A percentile compares a stretch with the other conserved stretches of the same genome.
phyloP scores from a whole-genome alignment of 73 alveolate genomes.

The Durusdinium trenchii region DNA sequence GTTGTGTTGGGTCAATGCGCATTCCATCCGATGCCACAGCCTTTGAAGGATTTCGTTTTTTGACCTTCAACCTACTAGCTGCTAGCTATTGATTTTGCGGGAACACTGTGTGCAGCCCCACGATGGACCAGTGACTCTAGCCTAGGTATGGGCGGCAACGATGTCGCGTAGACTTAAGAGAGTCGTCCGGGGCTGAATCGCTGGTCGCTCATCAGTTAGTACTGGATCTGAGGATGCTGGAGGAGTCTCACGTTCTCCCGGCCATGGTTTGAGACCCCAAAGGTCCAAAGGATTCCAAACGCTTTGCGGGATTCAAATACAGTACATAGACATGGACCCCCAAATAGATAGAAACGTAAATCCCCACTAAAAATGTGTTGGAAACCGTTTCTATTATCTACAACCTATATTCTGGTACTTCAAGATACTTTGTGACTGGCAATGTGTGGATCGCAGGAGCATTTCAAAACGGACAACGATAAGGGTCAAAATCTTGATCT shows the following conservation, averaged over 20 bases:
- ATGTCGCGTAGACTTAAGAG: conserved; percentile 60
- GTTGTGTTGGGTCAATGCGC: background rate
- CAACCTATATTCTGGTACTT: background rate
- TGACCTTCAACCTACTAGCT: background rate
- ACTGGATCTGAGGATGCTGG: no score
- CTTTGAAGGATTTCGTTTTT: background rate
- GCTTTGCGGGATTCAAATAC: background rate
- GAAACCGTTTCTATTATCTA: no score
- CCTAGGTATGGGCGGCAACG: conserved; percentile 68
- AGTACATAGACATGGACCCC: background rate
- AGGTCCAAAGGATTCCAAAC: background rate
- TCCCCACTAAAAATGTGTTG: no score
- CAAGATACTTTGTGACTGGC: no score
- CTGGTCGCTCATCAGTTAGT: background rate
- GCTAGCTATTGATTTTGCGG: background rate
- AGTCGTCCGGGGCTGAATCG: background rate
- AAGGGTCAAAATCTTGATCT: no score
- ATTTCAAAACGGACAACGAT: no score
- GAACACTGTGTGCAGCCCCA: no score
- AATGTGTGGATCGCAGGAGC: no score
- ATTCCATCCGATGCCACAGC: no score
- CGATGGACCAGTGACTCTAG: no score
- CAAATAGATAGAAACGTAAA: no score
- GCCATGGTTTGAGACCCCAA: background rate
- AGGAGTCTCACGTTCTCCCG: background rate